Conservation (phyloP, 2,329 filamentous ascomycete genomes). For the Mollisia scopiformis region DNA sequence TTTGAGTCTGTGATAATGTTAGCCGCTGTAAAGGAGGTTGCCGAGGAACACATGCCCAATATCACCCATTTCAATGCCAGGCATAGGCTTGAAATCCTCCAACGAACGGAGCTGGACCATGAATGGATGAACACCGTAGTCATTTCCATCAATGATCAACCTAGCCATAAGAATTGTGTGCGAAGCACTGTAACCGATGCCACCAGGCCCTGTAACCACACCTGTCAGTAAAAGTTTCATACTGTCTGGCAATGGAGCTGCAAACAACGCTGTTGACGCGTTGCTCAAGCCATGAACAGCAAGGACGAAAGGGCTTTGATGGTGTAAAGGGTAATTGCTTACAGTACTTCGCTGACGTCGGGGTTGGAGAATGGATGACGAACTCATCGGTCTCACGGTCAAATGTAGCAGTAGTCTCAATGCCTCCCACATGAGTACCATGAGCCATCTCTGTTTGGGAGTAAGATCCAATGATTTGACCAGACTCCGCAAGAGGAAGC, state of each 20-base stretch:
- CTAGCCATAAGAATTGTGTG: conserved; percentile 38
- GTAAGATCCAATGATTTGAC: conserved; percentile 36
- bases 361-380: conserved; percentile 35
- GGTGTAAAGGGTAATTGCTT: not conserved
- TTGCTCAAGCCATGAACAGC: not conserved
- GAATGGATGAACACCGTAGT: conserved; percentile 37
- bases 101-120: conserved; percentile 36
- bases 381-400: conserved; percentile 35
- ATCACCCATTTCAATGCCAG: conserved; percentile 36
- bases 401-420: conserved; percentile 39
- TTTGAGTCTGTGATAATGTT: conserved; percentile 15
- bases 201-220: conserved; percentile 37
- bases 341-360: conserved; percentile 34
- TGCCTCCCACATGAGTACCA: conserved; percentile 36
- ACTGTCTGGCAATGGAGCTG: no score
- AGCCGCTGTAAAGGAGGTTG: not conserved
- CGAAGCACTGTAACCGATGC: conserved; percentile 32
- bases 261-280: no score
- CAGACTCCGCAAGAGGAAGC: conserved; percentile 18
- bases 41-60: conserved; percentile 23
- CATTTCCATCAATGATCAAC: conserved; percentile 32
- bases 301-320: not conserved
- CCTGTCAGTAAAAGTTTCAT: no score
- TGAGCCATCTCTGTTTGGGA: conserved; percentile 39
- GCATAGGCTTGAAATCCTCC: conserved; percentile 29